phyloP scores from a whole-genome alignment of 106 monocot species.

The Dendrobium nobile region DNA sequence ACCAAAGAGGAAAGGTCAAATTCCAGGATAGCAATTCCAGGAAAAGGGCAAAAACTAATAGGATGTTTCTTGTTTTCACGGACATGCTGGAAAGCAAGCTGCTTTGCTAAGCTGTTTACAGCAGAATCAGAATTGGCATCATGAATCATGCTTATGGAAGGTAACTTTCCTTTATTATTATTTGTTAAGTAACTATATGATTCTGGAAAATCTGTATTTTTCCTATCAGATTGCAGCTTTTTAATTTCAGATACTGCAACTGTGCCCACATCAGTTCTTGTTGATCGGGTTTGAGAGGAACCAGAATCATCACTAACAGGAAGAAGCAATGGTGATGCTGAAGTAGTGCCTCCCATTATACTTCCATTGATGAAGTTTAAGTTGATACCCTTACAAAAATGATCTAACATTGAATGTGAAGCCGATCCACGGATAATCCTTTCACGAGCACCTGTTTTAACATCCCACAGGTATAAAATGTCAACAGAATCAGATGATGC shows the following conservation, averaged over 20 bases:
- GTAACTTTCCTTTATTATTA: constrained; percentile 24
- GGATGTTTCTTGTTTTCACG: constrained; percentile 35
- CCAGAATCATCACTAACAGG: constrained; percentile 53
- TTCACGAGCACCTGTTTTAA: constrained; percentile 83
- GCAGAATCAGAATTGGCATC: constrained; percentile 27
- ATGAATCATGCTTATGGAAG: constrained; percentile 13
- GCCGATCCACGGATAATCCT: constrained; percentile 65
- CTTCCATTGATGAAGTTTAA: constrained; percentile 37
- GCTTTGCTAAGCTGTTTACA: constrained; percentile 21
- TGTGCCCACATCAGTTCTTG: constrained; percentile 13
- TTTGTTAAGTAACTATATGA: constrained; percentile 11
- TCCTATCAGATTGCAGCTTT: constrained; percentile 8
- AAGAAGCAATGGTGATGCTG: constrained; percentile 57
- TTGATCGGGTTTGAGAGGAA: constrained; percentile 17
- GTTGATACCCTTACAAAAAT: constrained; percentile 70
- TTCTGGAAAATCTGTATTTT: constrained; percentile 17
- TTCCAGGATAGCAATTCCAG: constrained; percentile 64
- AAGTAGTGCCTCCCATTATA: constrained; percentile 61
- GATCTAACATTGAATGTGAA: constrained; percentile 79
- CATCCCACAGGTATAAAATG: constrained; percentile 81
- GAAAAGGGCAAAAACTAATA: constrained; percentile 71
- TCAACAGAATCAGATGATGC: constrained; percentile 29
- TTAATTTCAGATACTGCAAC: constrained; percentile 1
- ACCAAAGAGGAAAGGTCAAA: constrained; percentile 78
- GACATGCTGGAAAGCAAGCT: constrained; percentile 6